A percentile compares a stretch with the other conserved stretches of the same genome.
phyloP scores from a whole-genome alignment of 257 asterid species.

The Knoxia roxburghii region DNA sequence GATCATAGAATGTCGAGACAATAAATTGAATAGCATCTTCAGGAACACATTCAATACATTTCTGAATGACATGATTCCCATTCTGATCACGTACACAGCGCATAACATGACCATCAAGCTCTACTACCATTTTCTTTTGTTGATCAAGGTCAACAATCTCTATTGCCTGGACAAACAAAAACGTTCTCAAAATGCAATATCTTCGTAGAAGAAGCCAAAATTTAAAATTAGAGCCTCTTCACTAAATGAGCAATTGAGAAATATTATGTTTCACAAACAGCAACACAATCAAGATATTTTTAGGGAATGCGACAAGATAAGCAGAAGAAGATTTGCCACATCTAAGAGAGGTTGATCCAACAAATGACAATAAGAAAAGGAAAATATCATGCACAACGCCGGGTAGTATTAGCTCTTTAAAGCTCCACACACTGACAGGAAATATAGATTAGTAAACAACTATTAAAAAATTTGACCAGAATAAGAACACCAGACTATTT shows the following conservation, averaged over 20 bases:
- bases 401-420: not conserved
- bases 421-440: not conserved
- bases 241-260: not conserved
- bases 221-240: not conserved
- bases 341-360: not conserved
- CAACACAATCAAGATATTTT: no score
- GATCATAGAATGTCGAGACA: slow-evolving; percentile 53
- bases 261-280: no score
- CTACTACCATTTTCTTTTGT: slow-evolving; percentile 60
- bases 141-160: slow-evolving; percentile 74
- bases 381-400: not conserved
- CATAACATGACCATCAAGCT: slow-evolving; percentile 77
- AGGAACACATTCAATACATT: slow-evolving; percentile 82
- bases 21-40: slow-evolving; percentile 58
- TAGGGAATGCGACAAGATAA: not conserved
- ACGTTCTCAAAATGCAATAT: not conserved
- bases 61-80: slow-evolving; percentile 84
- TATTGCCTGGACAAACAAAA: slow-evolving; percentile 44
- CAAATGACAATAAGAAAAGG: not conserved
- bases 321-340: not conserved
- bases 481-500: not conserved
- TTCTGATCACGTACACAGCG: slow-evolving; percentile 85
- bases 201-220: not conserved
- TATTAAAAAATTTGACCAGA: not conserved
- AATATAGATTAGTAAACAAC: not conserved